Evolutionary conservation across 345 rosid species (phyloP), one percentile per base, ranked within the genome.

Genomic region (Euphorbia lathyris): DNA sequence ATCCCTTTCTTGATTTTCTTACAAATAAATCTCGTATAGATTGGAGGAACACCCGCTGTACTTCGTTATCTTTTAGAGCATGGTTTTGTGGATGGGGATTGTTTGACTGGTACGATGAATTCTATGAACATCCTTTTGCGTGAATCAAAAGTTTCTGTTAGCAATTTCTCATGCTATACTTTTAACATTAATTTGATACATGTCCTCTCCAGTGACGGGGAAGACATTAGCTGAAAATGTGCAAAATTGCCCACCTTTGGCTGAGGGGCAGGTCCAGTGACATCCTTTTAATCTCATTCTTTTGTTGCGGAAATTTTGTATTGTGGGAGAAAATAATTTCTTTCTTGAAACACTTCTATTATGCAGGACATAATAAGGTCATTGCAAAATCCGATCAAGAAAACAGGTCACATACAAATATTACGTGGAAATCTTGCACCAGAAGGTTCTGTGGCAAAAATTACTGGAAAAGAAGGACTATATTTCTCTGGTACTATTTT

Each of bases 391-490:
- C 99, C 99, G 58, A 92, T 96, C 75, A 96, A 96, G 86, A 62
- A 85, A 86, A 92, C 99, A 7, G 99, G 96, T 60, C 99, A 96
- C 71, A 82, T 96, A 72, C 99, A 96, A 80, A 86, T 92, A 68
- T 80, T 96, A 72, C 74, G 79, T 26, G 99, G 99, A 74, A 94
- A 96, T 81, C 80, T 95, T 60, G 97, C 99, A 30, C 96, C 99
- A 13, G 88, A 92, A n/a, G 99, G 99, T 74, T 95, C 97, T 72
- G 97, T 95, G 36, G 99, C 99, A 60, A 95, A 95, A 82, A 95
- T 95, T 76, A 95, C 99, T 2, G 99, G 99, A 77, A 95, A 95
- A 80, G 99, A 95, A 80, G 99, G 99, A 30, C 79, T 95, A 20
- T 89, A 84, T 83, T 95, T 95, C 80, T 87, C 94, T 68, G 99